A percentile compares a stretch with the other conserved stretches of the same genome.
Conservation (phyloP, 2,329 filamentous ascomycete genomes). For the Fusarium redolens region DNA sequence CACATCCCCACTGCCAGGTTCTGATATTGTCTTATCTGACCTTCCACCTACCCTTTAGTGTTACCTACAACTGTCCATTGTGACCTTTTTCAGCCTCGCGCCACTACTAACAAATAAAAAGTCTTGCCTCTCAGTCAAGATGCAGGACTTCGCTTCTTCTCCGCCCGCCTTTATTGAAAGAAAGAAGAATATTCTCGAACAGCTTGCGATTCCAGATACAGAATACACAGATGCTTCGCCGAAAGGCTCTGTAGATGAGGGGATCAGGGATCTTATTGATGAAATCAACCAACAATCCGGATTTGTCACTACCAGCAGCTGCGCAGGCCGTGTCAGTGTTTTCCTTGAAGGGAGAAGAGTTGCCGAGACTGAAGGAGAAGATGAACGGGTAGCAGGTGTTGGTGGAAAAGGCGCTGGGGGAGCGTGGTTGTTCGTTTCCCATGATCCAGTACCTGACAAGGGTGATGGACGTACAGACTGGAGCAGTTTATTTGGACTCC, state of each 20-base stretch:
- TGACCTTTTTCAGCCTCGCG: conserved; percentile 41
- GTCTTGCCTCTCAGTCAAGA: conserved; percentile 32
- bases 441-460: conserved; percentile 70
- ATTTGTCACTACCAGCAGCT: conserved; percentile 92
- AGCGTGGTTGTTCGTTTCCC: conserved; percentile 88
- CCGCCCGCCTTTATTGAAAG: conserved; percentile 63
- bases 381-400: conserved; percentile 64
- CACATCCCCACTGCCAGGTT: not conserved
- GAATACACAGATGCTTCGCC: conserved; percentile 87
- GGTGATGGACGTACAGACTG: conserved; percentile 46
- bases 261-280: conserved; percentile 80
- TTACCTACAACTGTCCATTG: conserved; percentile 7
- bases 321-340: conserved; percentile 86
- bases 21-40: conserved; percentile 25
- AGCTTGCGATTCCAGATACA: conserved; percentile 74
- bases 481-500: conserved; percentile 46
- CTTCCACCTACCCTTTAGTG: conserved; percentile 18
- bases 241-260: conserved; percentile 86
- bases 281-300: conserved; percentile 81
- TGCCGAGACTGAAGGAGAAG: conserved; percentile 30
- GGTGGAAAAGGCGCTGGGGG: conserved; percentile 90
- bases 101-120: conserved; percentile 35
- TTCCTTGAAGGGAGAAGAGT: conserved; percentile 82
- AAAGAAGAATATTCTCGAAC: conserved; percentile 78
- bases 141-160: conserved; percentile 48